A percentile compares a stretch with the other conserved stretches of the same genome.
Evolutionary conservation across 192 early-diverging fungal species (phyloP).

Genomic region (Backusella luteola): DNA sequence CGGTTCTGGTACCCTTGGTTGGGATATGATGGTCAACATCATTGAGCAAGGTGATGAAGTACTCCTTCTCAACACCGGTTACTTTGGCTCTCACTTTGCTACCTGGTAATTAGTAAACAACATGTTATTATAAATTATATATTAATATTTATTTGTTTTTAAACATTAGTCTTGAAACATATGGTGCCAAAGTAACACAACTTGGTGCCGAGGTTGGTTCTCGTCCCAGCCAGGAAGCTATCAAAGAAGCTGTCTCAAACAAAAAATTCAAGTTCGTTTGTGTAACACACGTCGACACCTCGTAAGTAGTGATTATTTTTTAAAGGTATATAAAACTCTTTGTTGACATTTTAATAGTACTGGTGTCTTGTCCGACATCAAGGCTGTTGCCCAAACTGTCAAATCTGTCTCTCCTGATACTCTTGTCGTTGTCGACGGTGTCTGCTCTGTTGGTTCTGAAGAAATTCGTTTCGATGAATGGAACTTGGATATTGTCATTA

Average conservation of each 20-base stretch:
- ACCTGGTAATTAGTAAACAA: conserved; percentile 64
- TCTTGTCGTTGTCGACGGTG: conserved; percentile 91
- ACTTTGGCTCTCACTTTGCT: conserved; percentile 95
- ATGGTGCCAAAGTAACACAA: conserved; percentile 83
- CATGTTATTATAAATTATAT: not conserved
- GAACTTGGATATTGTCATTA: conserved; percentile 90
- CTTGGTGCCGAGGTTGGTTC: conserved; percentile 71
- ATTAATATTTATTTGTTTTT: not conserved
- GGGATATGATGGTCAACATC: conserved; percentile 95
- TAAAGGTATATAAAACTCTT: not conserved
- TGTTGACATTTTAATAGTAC: conserved; percentile 40
- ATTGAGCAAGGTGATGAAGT: conserved; percentile 86
- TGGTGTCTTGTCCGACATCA: conserved; percentile 84
- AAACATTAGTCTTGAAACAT: conserved; percentile 67
- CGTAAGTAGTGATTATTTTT: conserved; percentile 34
- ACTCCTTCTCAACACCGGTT: conserved; percentile 88
- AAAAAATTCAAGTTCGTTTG: conserved; percentile 84
- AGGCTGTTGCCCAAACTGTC: conserved; percentile 73
- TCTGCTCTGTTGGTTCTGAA: conserved; percentile 94
- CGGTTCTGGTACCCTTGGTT: conserved; percentile 94
- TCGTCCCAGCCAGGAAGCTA: conserved; percentile 63
- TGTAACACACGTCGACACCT: conserved; percentile 95
- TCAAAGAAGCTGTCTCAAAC: conserved; percentile 61
- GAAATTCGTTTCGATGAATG: conserved; percentile 90
- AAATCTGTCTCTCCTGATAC: conserved; percentile 78